Evolutionary conservation across 1,139 yeast genomes (phyloP).

Genomic region (Torulaspora pretoriensis): DNA sequence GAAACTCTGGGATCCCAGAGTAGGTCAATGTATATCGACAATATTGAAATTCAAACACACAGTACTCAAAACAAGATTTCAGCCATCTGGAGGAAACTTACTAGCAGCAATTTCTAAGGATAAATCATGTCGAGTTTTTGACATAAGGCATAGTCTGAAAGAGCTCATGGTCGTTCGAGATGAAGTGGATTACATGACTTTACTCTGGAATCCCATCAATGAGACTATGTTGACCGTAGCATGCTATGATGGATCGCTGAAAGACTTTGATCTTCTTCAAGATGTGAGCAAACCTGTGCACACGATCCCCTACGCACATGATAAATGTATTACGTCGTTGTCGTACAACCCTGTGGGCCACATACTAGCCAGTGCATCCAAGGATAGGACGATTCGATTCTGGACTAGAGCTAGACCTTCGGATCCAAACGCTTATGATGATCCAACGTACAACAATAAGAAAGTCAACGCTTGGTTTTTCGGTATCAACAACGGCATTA

Average conservation of each 20-base stretch:
- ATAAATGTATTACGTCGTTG: slow-evolving; percentile 82
- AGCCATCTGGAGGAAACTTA: slow-evolving; percentile 49
- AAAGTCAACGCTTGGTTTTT: slow-evolving; percentile 72
- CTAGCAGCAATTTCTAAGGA: slow-evolving; percentile 88
- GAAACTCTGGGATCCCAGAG: slow-evolving; percentile 94
- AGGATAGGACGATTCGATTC: slow-evolving; percentile 88
- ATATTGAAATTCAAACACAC: slow-evolving; percentile 93
- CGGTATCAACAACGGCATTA: slow-evolving; percentile 61
- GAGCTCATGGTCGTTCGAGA: slow-evolving; percentile 71
- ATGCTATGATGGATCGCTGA: slow-evolving; percentile 82
- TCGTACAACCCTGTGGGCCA: slow-evolving; percentile 96
- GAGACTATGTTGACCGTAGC: slow-evolving; percentile 78
- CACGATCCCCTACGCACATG: slow-evolving; percentile 86
- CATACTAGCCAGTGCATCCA: slow-evolving; percentile 84
- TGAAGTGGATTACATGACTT: slow-evolving; percentile 79
- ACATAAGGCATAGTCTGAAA: slow-evolving; percentile 70
- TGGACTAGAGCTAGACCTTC: slow-evolving; percentile 94
- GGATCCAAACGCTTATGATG: slow-evolving; percentile 79
- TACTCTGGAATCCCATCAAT: slow-evolving; percentile 92
- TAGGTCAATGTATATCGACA: slow-evolving; percentile 67
- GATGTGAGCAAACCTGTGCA: slow-evolving; percentile 50
- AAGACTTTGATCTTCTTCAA: slow-evolving; percentile 65
- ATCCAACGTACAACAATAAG: slow-evolving; percentile 71
- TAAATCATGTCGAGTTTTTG: slow-evolving; percentile 82
- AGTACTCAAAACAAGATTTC: slow-evolving; percentile 77